Base-by-base conservation (phyloP, 768 basidiomycete genomes). In the Naematelia aurantialba region DNA sequence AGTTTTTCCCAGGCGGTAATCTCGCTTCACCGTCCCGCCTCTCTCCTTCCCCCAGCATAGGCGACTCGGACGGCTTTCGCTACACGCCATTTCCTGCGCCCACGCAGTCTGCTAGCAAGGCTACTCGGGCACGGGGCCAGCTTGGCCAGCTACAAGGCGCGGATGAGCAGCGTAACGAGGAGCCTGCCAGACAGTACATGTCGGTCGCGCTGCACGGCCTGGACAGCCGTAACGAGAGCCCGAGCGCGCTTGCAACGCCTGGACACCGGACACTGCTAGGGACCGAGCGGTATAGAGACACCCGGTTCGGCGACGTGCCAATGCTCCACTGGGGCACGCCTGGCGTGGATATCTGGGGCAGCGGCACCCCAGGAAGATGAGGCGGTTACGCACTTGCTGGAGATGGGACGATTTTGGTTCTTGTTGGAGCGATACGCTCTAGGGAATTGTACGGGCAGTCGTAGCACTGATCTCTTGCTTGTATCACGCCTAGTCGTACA, bases 261-360 rank as follows among this genome's bases (percentile, higher is more conserved):
- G 61, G 61, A 24, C 70, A 72, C 63, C 39, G 70, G 44, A 72
- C 70, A 2, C 52, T 72, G 59, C 50, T 72, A 13, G 70, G 70
- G 14, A 72, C 70, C 1, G 70, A 72, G 59, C 29, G 61, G 22
- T 72, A 72, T 52, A 61, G 65, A 34, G 70, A 72, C 53, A 69
- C 66, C 55, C 47, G 70, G 26, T 72, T 72, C 50, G 70, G 68
- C 4, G 70, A 72, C 59, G 52, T 69, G 10, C 68, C 68, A 3
- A 59, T 69, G 30, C 55, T 59, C n/a, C 13, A 27, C 4, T 67
- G 65, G 65, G 59, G 54, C 13, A 56, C 62, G 3, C 65, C 65
- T 52, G 52, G 21, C 34, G 52, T 52, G 29, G 27, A 52, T 30
- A 46, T 45, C 48, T 55, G 31, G 59, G 52, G 24, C 34, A 42